These are phyloP conservation scores for Fusarium sp. DNA, from an alignment of 2,329 filamentous ascomycete species.

Conservation along the genomic window DNA sequence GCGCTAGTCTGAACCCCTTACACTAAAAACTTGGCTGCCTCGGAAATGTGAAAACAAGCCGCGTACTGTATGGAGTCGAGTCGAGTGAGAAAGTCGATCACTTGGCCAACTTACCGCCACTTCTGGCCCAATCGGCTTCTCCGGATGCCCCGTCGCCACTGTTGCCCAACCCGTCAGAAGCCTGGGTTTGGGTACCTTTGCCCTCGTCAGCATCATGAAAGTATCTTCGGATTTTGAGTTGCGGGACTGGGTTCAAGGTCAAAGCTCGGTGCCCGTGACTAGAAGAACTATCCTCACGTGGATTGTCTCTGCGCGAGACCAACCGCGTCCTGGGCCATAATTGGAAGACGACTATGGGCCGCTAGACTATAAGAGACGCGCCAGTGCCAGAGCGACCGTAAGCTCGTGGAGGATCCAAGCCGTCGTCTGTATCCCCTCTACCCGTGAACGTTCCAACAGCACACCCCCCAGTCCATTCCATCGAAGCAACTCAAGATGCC, in stretches of 20 bases:
- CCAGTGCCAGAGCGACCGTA: not conserved
- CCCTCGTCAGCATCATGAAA: slow-evolving; percentile 10
- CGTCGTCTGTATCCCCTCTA: not conserved
- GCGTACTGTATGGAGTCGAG: slow-evolving; percentile 10
- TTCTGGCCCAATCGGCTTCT: slow-evolving; percentile 6
- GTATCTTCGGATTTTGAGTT: not conserved
- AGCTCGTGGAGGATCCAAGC: not conserved
- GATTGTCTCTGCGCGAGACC: not conserved
- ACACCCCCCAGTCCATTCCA: not conserved
- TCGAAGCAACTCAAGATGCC: slow-evolving; percentile 18
- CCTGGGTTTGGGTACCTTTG: not conserved
- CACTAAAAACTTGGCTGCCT: not conserved
- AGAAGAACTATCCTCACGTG: not conserved
- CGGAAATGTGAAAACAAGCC: not conserved
- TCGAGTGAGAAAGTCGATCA: not conserved
- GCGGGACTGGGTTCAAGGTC: not conserved
- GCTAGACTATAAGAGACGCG: too few species aligned
- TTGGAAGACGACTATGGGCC: too few species aligned
- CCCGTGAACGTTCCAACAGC: not conserved
- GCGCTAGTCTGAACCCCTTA: not conserved
- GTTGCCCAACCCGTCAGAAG: not conserved
- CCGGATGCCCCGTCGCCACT: not conserved
- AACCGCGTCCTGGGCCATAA: not conserved
- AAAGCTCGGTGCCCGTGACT: not conserved
- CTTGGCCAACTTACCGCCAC: slow-evolving; percentile 14